These are phyloP conservation scores for Hypholoma sublateritium DNA, from an alignment of 768 basidiomycete species.

Conservation along the genomic window DNA sequence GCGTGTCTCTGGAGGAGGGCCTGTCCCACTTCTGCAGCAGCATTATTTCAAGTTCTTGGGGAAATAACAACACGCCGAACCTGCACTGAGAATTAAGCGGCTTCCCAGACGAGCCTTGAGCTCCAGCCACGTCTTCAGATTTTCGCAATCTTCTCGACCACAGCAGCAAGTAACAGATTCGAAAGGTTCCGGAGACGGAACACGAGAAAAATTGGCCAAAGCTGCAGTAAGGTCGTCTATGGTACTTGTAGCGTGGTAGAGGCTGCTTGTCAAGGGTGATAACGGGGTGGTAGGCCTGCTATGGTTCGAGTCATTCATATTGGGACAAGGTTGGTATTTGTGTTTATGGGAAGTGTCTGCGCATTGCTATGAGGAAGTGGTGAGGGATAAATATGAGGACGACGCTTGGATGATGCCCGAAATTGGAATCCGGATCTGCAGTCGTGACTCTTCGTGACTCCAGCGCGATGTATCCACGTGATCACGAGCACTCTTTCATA, in stretches of 20 bases:
- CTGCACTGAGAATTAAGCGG: constrained; percentile 80
- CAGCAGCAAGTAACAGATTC: constrained; percentile 62
- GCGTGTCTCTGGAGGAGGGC: constrained; percentile 86
- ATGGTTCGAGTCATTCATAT: constrained; percentile 18
- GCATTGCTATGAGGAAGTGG: neutral
- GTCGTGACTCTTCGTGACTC: neutral
- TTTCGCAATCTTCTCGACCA: constrained; percentile 62
- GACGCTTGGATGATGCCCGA: neutral
- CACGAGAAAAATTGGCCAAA: constrained; percentile 68
- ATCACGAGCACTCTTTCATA: neutral
- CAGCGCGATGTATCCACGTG: neutral
- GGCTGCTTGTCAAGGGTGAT: constrained; percentile 49
- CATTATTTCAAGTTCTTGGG: constrained; percentile 3
- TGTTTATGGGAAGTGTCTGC: neutral
- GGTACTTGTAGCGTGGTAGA: constrained; percentile 55
- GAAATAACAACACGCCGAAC: constrained; percentile 43
- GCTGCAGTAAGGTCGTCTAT: constrained; percentile 82
- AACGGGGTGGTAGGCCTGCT: constrained; percentile 47
- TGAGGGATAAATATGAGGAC: constrained; percentile 4
- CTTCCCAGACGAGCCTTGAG: constrained; percentile 73
- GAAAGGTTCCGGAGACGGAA: constrained; percentile 71
- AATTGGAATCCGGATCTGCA: neutral
- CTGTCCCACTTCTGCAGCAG: constrained; percentile 83
- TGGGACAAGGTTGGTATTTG: neutral
- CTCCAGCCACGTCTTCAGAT: constrained; percentile 59